Evolutionary conservation across 129 eudicot genomes (phyloP), one percentile per base, ranked within the genome.

Genomic region (Artemisia tridentata): DNA sequence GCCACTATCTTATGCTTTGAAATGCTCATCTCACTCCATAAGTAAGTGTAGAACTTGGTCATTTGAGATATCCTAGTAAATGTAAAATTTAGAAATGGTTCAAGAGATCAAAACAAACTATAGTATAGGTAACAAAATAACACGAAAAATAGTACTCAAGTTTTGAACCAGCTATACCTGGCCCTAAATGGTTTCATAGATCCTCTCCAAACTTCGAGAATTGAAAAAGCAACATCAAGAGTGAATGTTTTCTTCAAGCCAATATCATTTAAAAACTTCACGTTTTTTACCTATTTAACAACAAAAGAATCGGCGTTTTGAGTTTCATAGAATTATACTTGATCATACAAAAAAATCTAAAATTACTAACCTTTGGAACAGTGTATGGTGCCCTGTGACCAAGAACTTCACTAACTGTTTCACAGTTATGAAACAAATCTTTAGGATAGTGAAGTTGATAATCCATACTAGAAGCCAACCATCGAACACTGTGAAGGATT

Each of bases 341-440:
- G 25, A 23, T 23, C 25, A 23, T 23, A 23, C 25, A 23, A 23
- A 23, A 4, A 31, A 5, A 31, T 0, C 41, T 31, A 13, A 71
- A 29, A 61, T 48, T 61, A 78, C 90, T 72, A 58, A 90, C 97
- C 97, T 87, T 87, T 61, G 95, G 95, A 63, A 79, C 59, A 68
- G 75, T 79, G 77, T 85, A 90, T 34, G 97, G 95, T 43, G 95
- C 95, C 49, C 11, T 55, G 71, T 38, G 77, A 65, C 97, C 95
- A n/a, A 90, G 65, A 73, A 90, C 18, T 31, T 87, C 80, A 58
- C 79, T 83, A 63, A 90, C 97, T 8, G 76, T 78, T 46, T 79
- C 85, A 79, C 95, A 85, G 53, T 87, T 84, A 75, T 90, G 71
- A 64, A 83, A 90, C 67, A 87, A 57, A 73, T 87, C 97, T 68